Conservation (phyloP, 306 rosid species). For the Psophocarpus tetragonolobus region DNA sequence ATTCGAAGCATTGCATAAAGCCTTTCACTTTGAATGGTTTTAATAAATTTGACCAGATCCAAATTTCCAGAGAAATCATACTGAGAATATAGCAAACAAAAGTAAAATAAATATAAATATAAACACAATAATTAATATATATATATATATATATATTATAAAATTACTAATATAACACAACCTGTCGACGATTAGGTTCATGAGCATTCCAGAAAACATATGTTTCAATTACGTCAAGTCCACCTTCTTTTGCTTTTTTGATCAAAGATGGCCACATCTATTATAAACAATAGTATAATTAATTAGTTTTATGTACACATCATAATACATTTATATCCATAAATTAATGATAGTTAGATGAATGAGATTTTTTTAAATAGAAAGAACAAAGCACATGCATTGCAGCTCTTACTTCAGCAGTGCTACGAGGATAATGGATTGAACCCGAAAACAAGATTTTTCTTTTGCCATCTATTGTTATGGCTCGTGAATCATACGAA, state of each 20-base stretch:
- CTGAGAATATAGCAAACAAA: background rate
- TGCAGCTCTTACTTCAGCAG: constrained; percentile 38
- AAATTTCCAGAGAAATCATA: background rate
- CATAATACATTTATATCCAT: no score
- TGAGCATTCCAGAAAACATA: constrained; percentile 52
- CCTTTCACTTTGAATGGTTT: background rate
- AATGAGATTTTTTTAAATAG: no score
- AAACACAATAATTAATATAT: no score
- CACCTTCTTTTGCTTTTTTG: constrained; percentile 48
- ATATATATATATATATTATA: no score
- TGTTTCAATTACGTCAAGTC: constrained; percentile 41
- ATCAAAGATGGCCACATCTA: constrained; percentile 55
- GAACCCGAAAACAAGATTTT: constrained; percentile 40
- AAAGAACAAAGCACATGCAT: no score
- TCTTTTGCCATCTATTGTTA: constrained; percentile 34
- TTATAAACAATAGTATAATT: no score
- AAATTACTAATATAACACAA: no score
- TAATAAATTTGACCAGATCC: background rate
- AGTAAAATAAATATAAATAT: no score
- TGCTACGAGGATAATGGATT: constrained; percentile 49
- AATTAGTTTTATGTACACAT: no score
- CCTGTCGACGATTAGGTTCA: constrained; percentile 40
- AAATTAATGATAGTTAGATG: no score
- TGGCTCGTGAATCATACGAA: constrained; percentile 36
- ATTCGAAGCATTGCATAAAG: background rate